phyloP scores from a whole-genome alignment of 495 filamentous ascomycete genomes.

The Penicillium macrosclerotiorum region DNA sequence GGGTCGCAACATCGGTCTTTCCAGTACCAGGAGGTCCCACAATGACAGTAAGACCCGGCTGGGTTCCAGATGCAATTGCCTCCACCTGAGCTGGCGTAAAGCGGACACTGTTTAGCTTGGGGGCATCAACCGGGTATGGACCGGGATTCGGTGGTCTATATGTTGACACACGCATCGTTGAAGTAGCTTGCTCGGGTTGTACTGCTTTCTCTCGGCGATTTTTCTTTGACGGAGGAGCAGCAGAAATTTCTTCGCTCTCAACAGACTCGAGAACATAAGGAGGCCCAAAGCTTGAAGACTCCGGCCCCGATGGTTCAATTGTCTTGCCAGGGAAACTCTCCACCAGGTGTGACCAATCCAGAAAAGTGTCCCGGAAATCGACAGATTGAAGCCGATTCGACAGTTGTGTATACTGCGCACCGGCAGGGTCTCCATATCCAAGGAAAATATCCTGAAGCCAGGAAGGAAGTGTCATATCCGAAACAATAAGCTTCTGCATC shows the following conservation, averaged over 20 bases:
- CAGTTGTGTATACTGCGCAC: constrained; percentile 81
- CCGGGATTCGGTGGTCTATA: constrained; percentile 90
- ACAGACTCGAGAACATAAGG: constrained; percentile 78
- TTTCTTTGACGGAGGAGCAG: constrained; percentile 69
- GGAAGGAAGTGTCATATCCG: constrained; percentile 79
- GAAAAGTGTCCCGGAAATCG: constrained; percentile 90
- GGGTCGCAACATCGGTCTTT: constrained; percentile 97
- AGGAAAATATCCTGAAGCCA: constrained; percentile 98
- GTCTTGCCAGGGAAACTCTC: constrained; percentile 82
- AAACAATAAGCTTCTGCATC: constrained; percentile 80
- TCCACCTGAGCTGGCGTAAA: constrained; percentile 92
- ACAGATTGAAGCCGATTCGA: constrained; percentile 72
- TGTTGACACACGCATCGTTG: constrained; percentile 77
- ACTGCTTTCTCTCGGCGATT: constrained; percentile 72
- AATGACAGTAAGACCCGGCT: constrained; percentile 91
- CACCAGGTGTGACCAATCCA: constrained; percentile 92
- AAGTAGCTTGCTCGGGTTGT: constrained; percentile 54
- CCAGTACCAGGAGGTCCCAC: constrained; percentile 95
- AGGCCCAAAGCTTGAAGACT: constrained; percentile 72
- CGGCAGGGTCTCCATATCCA: constrained; percentile 88
- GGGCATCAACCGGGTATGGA: constrained; percentile 85
- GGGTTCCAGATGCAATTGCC: constrained; percentile 89
- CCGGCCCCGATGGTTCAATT: constrained; percentile 71
- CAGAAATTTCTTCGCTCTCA: constrained; percentile 43
- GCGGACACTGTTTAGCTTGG: constrained; percentile 76